Conservation (phyloP, 2,329 filamentous ascomycete species). For the Chaetomiaceae sp. region DNA sequence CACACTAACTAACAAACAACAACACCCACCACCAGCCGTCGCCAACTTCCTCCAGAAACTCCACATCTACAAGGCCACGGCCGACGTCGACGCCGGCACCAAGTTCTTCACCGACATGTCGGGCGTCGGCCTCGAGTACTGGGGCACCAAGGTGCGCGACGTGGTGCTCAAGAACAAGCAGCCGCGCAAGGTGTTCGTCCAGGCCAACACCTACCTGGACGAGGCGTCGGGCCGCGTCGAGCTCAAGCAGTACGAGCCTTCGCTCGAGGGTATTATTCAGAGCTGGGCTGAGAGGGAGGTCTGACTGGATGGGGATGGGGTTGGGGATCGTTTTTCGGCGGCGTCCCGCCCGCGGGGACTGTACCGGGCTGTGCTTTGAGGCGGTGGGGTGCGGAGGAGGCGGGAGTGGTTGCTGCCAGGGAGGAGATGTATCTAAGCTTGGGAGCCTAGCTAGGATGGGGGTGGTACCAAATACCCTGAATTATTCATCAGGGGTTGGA, state of each 20-base stretch:
- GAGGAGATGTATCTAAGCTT: no score
- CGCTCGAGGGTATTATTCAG: conserved; percentile 73
- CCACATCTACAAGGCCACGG: conserved; percentile 88
- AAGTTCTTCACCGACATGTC: conserved; percentile 82
- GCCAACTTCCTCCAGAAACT: conserved; percentile 85
- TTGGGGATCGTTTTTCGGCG: no score
- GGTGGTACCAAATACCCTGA: neutral
- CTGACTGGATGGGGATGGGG: conserved; percentile 27
- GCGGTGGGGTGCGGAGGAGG: no score
- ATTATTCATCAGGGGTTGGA: no score
- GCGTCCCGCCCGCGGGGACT: neutral
- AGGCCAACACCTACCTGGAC: conserved; percentile 79
- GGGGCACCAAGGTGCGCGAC: conserved; percentile 72
- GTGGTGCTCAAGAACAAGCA: conserved; percentile 73
- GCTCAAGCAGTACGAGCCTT: conserved; percentile 82
- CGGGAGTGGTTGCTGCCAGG: no score
- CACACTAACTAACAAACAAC: conserved; percentile 3
- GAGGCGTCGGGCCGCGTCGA: conserved; percentile 64
- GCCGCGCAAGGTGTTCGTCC: conserved; percentile 87
- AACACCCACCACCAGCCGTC: conserved; percentile 54
- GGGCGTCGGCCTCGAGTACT: conserved; percentile 73
- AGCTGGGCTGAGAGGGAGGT: conserved; percentile 66
- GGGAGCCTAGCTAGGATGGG: no score
- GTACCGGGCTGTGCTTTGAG: neutral
- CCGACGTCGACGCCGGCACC: conserved; percentile 72